These are phyloP conservation scores for Senecio squalidus DNA, from an alignment of 140 eudicot species.

Conservation along the genomic window DNA sequence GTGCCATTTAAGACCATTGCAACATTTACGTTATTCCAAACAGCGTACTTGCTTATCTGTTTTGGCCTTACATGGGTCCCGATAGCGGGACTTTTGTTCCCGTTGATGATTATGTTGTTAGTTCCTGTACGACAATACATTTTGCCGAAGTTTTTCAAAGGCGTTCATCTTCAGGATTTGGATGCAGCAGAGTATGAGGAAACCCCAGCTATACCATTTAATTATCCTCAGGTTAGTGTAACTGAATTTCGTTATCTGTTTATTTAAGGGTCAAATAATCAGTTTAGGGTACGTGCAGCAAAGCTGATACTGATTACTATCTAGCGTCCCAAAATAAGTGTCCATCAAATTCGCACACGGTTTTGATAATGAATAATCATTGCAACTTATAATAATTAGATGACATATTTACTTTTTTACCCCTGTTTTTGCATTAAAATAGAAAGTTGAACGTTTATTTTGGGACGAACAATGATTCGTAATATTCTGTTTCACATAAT, in stretches of 20 bases:
- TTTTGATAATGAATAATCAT: too few relatives aligned
- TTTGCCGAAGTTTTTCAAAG: constrained; percentile 89
- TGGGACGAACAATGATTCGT: too few relatives aligned
- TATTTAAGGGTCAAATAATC: neutral
- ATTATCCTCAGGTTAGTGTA: constrained; percentile 43
- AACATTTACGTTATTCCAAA: constrained; percentile 70
- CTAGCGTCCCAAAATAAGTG: too few relatives aligned
- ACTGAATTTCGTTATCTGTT: neutral
- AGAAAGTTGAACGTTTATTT: too few relatives aligned
- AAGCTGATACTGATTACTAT: too few relatives aligned
- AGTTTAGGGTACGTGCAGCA: neutral
- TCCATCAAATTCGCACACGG: too few relatives aligned
- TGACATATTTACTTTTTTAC: too few relatives aligned
- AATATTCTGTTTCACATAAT: too few relatives aligned
- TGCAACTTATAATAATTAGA: too few relatives aligned
- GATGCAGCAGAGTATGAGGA: constrained; percentile 98
- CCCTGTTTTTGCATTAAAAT: too few relatives aligned
- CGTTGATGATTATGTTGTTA: constrained; percentile 86
- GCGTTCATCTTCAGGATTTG: constrained; percentile 89
- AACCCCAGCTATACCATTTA: constrained; percentile 73
- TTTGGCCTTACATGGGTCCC: constrained; percentile 97
- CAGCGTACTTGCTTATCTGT: constrained; percentile 61
- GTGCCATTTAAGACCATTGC: constrained; percentile 89
- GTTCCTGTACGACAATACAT: constrained; percentile 93
- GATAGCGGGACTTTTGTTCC: constrained; percentile 88